Conservation (phyloP, 2,329 filamentous ascomycete genomes). For the Aureobasidium sp. region DNA sequence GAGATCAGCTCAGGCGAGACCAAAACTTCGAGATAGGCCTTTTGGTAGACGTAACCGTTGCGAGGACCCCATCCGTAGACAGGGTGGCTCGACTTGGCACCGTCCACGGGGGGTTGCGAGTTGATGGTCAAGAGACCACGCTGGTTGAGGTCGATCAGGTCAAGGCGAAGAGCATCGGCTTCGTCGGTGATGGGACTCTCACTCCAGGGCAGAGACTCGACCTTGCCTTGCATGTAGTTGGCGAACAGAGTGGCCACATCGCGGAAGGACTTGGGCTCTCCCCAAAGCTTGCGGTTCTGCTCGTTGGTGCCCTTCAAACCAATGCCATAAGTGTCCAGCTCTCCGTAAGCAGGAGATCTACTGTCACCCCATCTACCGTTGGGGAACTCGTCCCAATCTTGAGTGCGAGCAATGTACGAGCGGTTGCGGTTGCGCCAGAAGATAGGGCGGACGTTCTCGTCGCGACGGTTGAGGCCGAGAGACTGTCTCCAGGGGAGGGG, state of each 20-base stretch:
- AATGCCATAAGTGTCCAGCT: slow-evolving; percentile 89
- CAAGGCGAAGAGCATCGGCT: slow-evolving; percentile 65
- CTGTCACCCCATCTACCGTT: slow-evolving; percentile 99
- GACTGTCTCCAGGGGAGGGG: slow-evolving; percentile 96
- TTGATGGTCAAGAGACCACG: slow-evolving; percentile 91
- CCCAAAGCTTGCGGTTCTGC: slow-evolving; percentile 92
- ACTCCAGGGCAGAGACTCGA: slow-evolving; percentile 87
- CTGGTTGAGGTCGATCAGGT: slow-evolving; percentile 73
- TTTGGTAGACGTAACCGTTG: slow-evolving; percentile 97
- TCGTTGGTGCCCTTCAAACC: slow-evolving; percentile 92
- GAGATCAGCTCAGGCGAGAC: slow-evolving; percentile 72
- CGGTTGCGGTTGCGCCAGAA: slow-evolving; percentile 98
- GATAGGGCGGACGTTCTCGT: slow-evolving; percentile 93
- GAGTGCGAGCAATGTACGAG: slow-evolving; percentile 88
- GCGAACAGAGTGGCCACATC: slow-evolving; percentile 82
- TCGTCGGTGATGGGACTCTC: slow-evolving; percentile 79
- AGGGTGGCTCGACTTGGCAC: slow-evolving; percentile 76
- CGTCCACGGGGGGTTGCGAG: slow-evolving; percentile 90
- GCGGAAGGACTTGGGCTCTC: slow-evolving; percentile 67
- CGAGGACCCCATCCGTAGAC: slow-evolving; percentile 89
- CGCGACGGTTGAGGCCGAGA: slow-evolving; percentile 75
- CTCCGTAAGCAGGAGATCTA: slow-evolving; percentile 89
- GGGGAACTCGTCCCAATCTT: slow-evolving; percentile 98
- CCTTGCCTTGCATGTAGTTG: slow-evolving; percentile 69
- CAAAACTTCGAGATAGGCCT: slow-evolving; percentile 89